Percentiles rank a stretch among this genome's conserved stretches.
These are phyloP conservation scores for Pilatotrama ljubarskyi DNA, from an alignment of 768 basidiomycete genomes.

Conservation along the genomic window DNA sequence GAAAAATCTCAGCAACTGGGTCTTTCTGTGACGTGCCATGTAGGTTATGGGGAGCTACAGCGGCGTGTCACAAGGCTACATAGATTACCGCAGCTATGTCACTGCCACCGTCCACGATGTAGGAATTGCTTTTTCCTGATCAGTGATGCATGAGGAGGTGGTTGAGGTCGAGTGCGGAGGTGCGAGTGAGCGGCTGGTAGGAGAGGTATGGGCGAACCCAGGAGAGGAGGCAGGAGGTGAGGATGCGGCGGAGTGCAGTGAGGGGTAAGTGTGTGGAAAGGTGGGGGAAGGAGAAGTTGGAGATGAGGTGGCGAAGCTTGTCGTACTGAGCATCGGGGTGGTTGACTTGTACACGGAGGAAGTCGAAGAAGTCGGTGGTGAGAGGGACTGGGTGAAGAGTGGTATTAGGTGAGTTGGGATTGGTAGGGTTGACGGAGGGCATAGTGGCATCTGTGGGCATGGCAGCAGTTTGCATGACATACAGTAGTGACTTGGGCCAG, in stretches of 20 bases:
- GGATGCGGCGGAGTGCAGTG: not conserved
- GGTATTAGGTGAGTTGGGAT: not conserved
- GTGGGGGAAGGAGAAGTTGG: not conserved
- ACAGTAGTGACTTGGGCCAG: not conserved
- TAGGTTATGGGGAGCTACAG: no score
- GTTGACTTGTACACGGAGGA: not conserved
- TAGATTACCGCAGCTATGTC: no score
- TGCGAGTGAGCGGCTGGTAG: not conserved
- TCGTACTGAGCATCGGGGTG: not conserved
- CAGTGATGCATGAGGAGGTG: not conserved
- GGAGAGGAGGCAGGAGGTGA: not conserved
- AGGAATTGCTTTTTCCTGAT: no score
- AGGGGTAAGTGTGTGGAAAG: not conserved
- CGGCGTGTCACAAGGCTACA: no score
- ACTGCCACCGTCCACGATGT: no score
- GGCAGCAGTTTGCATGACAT: not conserved
- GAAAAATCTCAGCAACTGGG: no score
- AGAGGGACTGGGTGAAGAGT: not conserved
- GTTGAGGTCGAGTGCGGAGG: not conserved
- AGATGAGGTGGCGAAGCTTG: not conserved
- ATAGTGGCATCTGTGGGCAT: not conserved
- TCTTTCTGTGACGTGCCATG: no score
- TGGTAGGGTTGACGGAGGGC: not conserved
- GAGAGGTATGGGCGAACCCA: not conserved
- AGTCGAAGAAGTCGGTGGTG: no score